Evolutionary conservation across 1,284 basidiomycete genomes (phyloP).

Genomic region (Papiliotrema terrestris): DNA sequence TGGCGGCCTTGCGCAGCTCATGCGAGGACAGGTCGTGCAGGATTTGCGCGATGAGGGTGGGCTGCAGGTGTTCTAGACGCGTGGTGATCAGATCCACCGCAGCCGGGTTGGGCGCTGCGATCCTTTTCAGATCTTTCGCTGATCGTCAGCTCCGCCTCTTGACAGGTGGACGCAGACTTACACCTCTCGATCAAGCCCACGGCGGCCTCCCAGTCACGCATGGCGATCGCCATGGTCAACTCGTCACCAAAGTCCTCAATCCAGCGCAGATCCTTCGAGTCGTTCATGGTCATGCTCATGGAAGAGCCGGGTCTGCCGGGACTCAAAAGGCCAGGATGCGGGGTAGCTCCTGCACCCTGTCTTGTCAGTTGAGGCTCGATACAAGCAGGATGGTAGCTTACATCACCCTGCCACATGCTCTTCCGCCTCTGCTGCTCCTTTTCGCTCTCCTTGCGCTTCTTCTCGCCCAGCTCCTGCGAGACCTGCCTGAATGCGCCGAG

Average conservation of each 20-base stretch:
- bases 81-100: constrained; percentile 39
- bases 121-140: constrained; percentile 64
- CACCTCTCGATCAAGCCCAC: constrained; percentile 80
- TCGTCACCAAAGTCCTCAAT: constrained; percentile 88
- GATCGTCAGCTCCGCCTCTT: constrained; percentile 1
- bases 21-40: constrained; percentile 69
- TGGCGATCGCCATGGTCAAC: constrained; percentile 83
- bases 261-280: constrained; percentile 71
- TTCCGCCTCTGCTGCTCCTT: constrained; percentile 83
- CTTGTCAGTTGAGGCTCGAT: constrained; percentile 1
- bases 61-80: constrained; percentile 66
- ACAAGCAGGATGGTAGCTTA: constrained; percentile 46
- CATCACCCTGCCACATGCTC: constrained; percentile 69
- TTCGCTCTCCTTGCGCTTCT: constrained; percentile 85
- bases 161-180: constrained; percentile 26
- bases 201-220: constrained; percentile 84
- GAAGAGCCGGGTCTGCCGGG: constrained; percentile 64
- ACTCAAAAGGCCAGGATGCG: constrained; percentile 51
- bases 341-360: background rate
- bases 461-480: constrained; percentile 82
- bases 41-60: constrained; percentile 68
- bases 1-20: constrained; percentile 71
- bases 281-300: constrained; percentile 58
- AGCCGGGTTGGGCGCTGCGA: constrained; percentile 50
- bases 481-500: constrained; percentile 84